Percentiles rank a stretch among this genome's conserved stretches.
These are phyloP conservation scores for Tolypocladium ophioglossoides DNA, from an alignment of 2,329 filamentous ascomycete species.

Conservation along the genomic window DNA sequence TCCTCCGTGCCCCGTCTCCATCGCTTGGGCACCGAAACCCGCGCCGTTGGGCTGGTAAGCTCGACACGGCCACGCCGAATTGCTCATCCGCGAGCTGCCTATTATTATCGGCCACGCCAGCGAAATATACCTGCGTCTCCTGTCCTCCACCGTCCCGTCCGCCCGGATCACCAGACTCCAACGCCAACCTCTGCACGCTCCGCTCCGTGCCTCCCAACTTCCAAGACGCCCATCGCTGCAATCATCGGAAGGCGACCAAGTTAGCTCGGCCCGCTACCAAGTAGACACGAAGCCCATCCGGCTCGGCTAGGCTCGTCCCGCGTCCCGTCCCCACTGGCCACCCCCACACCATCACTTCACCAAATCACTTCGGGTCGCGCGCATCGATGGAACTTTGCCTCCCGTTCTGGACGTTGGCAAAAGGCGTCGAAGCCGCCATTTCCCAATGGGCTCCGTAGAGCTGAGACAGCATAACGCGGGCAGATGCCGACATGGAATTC, in stretches of 20 bases:
- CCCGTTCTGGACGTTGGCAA: neutral
- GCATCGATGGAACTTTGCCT: neutral
- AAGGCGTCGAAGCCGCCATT: neutral
- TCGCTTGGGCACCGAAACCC: slow-evolving; percentile 1
- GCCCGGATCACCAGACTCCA: neutral
- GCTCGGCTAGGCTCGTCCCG: slow-evolving; percentile 3
- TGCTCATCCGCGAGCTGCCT: neutral
- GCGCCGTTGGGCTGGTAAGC: neutral
- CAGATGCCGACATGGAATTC: neutral
- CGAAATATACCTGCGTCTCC: neutral
- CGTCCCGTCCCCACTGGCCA: neutral
- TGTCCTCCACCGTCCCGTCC: neutral
- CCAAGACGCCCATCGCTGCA: neutral
- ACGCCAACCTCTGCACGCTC: neutral
- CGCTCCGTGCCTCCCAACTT: neutral
- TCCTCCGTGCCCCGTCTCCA: neutral
- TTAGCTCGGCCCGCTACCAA: neutral
- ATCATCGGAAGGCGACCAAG: neutral
- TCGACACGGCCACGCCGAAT: neutral
- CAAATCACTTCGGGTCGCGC: neutral
- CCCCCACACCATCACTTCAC: neutral
- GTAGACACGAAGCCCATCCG: neutral
- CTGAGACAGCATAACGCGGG: neutral
- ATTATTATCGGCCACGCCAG: neutral
- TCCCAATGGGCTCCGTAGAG: neutral